A percentile compares a stretch with the other conserved stretches of the same genome.
Conservation (phyloP, 2,329 filamentous ascomycete species). For the Boeremia exigua region DNA sequence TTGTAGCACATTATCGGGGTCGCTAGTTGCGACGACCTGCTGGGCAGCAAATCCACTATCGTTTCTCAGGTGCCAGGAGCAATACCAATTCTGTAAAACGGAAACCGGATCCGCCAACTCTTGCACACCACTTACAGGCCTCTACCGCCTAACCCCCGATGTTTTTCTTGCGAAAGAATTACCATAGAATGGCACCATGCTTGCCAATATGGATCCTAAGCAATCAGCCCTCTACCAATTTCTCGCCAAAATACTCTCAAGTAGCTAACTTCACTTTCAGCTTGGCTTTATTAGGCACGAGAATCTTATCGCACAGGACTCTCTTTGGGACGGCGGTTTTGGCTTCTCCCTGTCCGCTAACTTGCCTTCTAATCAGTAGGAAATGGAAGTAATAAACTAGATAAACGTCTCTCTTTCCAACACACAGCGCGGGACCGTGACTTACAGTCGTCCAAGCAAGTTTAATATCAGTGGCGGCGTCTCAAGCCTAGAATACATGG, state of each 20-base stretch:
- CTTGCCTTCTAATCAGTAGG: slow-evolving; percentile 10
- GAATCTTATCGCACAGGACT: slow-evolving; percentile 8
- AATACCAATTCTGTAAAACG: too few species aligned
- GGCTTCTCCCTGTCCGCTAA: slow-evolving; percentile 1
- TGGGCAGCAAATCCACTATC: neutral
- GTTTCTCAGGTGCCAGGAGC: too few species aligned
- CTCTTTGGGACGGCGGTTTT: slow-evolving; percentile 10
- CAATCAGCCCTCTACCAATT: neutral
- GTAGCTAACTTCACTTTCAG: neutral
- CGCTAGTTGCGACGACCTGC: neutral
- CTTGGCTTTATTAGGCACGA: neutral
- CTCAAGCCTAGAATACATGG: neutral
- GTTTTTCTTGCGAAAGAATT: neutral
- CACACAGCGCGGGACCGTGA: neutral
- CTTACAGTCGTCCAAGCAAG: neutral
- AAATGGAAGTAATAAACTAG: slow-evolving; percentile 10
- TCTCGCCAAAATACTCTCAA: neutral
- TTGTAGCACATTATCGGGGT: neutral
- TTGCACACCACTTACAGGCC: neutral
- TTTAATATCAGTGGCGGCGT: neutral
- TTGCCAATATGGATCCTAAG: neutral
- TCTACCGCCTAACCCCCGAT: neutral
- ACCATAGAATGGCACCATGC: neutral
- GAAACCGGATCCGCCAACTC: too few species aligned
- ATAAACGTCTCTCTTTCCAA: slow-evolving; percentile 5